Conservation (phyloP, 2,329 filamentous ascomycete genomes). For the Colletotrichum chrysophilum region DNA sequence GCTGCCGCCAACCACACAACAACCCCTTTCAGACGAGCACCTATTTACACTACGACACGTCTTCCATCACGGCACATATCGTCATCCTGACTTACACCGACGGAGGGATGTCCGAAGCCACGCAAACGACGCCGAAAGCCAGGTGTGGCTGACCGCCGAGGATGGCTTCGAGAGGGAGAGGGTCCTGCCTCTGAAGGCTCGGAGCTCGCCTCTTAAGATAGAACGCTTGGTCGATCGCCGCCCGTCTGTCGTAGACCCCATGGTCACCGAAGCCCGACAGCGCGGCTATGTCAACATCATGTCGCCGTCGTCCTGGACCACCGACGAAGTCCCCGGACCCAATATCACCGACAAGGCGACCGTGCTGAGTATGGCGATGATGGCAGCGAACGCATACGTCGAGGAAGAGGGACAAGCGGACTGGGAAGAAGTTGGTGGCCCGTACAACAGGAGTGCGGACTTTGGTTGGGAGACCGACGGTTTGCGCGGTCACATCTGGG, state of each 20-base stretch:
- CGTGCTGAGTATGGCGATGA: conserved; percentile 81
- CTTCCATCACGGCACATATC: conserved; percentile 87
- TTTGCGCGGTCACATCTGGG: conserved; percentile 89
- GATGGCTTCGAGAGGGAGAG: conserved; percentile 59
- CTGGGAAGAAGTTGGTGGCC: conserved; percentile 81
- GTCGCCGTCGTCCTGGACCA: conserved; percentile 78
- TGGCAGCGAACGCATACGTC: conserved; percentile 91
- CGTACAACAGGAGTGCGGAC: conserved; percentile 84
- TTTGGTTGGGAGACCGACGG: conserved; percentile 95
- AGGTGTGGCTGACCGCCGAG: conserved; percentile 67
- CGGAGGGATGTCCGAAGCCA: conserved; percentile 69
- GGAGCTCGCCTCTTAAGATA: conserved; percentile 72
- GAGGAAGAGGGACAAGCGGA: conserved; percentile 72
- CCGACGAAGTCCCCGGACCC: conserved; percentile 79
- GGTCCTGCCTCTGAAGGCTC: conserved; percentile 61
- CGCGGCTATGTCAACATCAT: conserved; percentile 72
- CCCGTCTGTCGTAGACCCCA: conserved; percentile 76
- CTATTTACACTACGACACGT: conserved; percentile 81
- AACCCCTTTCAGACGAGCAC: conserved; percentile 57
- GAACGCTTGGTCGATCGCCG: conserved; percentile 82
- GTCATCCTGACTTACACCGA: conserved; percentile 78
- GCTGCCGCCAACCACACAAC: conserved; percentile 46
- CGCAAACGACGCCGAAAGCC: conserved; percentile 51
- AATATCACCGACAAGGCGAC: conserved; percentile 87
- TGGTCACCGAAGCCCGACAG: conserved; percentile 75